phyloP scores from a whole-genome alignment of 371 early-diverging fungal genomes.

The Mortierella sp. region DNA sequence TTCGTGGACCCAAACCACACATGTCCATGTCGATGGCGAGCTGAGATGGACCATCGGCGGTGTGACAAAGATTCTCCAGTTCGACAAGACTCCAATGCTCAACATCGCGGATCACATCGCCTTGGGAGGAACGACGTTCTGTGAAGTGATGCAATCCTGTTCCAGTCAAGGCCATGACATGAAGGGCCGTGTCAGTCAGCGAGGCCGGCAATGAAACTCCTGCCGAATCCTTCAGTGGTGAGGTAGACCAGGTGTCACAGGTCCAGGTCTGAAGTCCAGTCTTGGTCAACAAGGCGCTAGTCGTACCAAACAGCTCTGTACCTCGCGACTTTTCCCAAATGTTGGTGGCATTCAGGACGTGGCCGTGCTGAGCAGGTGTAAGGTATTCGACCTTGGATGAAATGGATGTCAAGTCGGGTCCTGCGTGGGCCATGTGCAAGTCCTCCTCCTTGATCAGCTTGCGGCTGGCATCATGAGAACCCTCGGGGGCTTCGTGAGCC shows the following conservation, averaged over 20 bases:
- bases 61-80: slow-evolving; percentile 23
- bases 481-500: slow-evolving; percentile 15
- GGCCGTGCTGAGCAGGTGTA: slow-evolving; percentile 17
- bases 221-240: slow-evolving; percentile 18
- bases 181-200: slow-evolving; percentile 9
- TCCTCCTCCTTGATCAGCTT: slow-evolving; percentile 18
- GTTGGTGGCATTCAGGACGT: slow-evolving; percentile 20
- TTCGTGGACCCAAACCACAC: slow-evolving; percentile 37
- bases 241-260: slow-evolving; percentile 29
- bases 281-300: slow-evolving; percentile 18
- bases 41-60: background rate
- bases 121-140: slow-evolving; percentile 20
- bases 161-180: slow-evolving; percentile 43
- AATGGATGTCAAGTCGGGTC: background rate
- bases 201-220: background rate
- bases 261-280: slow-evolving; percentile 37
- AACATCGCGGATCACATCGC: slow-evolving; percentile 13
- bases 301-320: slow-evolving; percentile 17
- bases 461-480: background rate
- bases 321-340: slow-evolving; percentile 33
- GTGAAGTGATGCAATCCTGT: slow-evolving; percentile 37
- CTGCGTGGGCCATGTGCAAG: background rate
- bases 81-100: slow-evolving; percentile 55
- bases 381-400: slow-evolving; percentile 4
- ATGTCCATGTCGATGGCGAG: slow-evolving; percentile 23